Percentiles rank a stretch among this genome's conserved stretches.
Evolutionary conservation across 176 grass and related monocot species (phyloP).

Genomic region (Leersia perrieri): DNA sequence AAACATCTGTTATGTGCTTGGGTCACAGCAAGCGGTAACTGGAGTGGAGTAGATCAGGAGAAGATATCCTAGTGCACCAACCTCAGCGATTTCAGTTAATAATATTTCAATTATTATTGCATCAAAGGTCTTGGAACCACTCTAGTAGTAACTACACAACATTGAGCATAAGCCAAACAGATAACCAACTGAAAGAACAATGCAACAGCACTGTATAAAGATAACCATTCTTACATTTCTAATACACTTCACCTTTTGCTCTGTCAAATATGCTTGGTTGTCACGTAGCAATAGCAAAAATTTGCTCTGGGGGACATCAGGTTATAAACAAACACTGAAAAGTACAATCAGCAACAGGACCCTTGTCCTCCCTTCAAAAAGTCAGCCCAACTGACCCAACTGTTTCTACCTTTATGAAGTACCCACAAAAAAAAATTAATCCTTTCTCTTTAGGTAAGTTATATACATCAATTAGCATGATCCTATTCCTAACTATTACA

Average conservation of each 20-base stretch:
- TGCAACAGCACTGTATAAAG: not conserved
- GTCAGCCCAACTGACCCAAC: slow-evolving; percentile 71
- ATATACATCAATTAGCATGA: slow-evolving; percentile 51
- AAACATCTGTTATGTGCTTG: not conserved
- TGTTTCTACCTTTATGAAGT: slow-evolving; percentile 45
- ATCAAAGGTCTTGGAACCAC: not conserved
- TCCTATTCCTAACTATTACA: slow-evolving; percentile 38
- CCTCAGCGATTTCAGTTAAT: not conserved
- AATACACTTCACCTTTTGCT: not conserved
- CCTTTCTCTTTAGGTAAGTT: slow-evolving; percentile 23
- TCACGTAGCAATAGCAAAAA: slow-evolving; percentile 7
- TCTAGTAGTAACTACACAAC: not conserved
- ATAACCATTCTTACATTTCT: not conserved
- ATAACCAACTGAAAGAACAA: not conserved
- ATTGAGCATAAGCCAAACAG: not conserved
- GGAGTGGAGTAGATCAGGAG: not conserved
- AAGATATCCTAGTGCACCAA: not conserved
- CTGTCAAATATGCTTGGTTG: not conserved
- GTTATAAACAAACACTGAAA: slow-evolving; percentile 43
- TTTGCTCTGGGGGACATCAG: slow-evolving; percentile 18
- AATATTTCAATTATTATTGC: not conserved
- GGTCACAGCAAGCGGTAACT: not conserved
- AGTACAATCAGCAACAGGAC: slow-evolving; percentile 49
- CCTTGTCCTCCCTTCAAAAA: slow-evolving; percentile 52
- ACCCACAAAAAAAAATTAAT: slow-evolving; percentile 32